These are phyloP conservation scores for Biancaea sappan DNA, from an alignment of 306 rosid genomes.

Conservation along the genomic window DNA sequence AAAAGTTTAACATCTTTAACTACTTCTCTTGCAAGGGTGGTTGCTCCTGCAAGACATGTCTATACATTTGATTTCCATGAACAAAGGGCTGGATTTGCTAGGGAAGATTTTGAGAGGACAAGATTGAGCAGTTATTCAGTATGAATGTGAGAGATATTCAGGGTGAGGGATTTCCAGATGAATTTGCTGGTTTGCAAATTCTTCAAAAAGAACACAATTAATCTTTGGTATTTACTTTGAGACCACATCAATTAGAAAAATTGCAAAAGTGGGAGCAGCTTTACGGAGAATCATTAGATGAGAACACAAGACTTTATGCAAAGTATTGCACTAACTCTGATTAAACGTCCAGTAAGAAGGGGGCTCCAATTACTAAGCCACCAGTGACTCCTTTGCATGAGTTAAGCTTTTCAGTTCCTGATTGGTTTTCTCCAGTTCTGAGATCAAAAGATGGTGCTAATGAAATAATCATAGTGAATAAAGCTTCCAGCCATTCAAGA, in stretches of 20 bases:
- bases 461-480: conserved; percentile 54
- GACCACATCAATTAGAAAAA: conserved; percentile 79
- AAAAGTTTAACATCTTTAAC: too few species aligned
- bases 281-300: conserved; percentile 81
- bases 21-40: conserved; percentile 81
- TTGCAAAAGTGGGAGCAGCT: conserved; percentile 76
- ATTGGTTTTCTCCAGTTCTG: conserved; percentile 67
- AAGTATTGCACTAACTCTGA: conserved; percentile 72
- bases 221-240: conserved; percentile 66
- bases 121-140: conserved; percentile 69
- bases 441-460: conserved; percentile 50
- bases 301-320: conserved; percentile 74
- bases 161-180: conserved; percentile 86
- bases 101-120: conserved; percentile 88
- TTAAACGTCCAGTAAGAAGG: conserved; percentile 62
- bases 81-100: conserved; percentile 83
- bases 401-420: conserved; percentile 80
- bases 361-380: conserved; percentile 83
- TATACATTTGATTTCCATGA: conserved; percentile 90
- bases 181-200: conserved; percentile 53
- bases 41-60: conserved; percentile 79
- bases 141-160: conserved; percentile 85
- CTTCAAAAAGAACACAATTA: too few species aligned
- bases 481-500: conserved; percentile 42
- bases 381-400: conserved; percentile 96